Conservation (phyloP, 2,329 filamentous ascomycete genomes). For the Rhynchosporium agropyri region DNA sequence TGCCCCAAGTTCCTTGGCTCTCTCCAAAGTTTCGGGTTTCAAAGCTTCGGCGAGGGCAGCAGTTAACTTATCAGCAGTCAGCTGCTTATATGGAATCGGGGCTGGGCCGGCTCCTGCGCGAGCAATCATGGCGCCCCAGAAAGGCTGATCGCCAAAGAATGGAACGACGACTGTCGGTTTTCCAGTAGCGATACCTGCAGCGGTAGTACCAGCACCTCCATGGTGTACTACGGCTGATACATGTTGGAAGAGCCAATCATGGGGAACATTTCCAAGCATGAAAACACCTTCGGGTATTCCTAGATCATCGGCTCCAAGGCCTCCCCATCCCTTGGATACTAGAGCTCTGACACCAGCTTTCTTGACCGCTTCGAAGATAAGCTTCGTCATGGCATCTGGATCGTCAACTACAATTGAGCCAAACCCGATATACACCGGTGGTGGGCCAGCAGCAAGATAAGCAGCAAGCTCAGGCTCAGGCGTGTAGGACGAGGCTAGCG, state of each 20-base stretch:
- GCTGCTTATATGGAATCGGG: constrained; percentile 68
- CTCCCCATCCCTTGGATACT: constrained; percentile 88
- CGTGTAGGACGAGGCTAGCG: constrained; percentile 65
- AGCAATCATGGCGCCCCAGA: constrained; percentile 79
- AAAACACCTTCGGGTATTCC: constrained; percentile 75
- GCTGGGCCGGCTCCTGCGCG: constrained; percentile 71
- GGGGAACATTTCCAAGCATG: constrained; percentile 83
- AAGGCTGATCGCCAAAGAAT: constrained; percentile 85
- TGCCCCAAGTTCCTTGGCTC: constrained; percentile 53
- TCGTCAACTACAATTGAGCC: constrained; percentile 82
- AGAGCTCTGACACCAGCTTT: constrained; percentile 73
- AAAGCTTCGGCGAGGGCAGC: constrained; percentile 64
- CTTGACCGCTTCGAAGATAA: constrained; percentile 72
- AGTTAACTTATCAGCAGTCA: constrained; percentile 68
- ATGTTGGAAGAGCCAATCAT: constrained; percentile 85
- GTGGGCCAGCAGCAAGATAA: constrained; percentile 69
- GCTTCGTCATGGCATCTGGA: constrained; percentile 67
- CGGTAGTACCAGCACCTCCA: constrained; percentile 85
- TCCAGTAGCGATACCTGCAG: constrained; percentile 79
- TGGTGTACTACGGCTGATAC: constrained; percentile 86
- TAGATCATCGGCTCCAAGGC: constrained; percentile 71
- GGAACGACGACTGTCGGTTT: constrained; percentile 82
- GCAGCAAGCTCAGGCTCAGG: constrained; percentile 65
- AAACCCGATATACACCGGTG: constrained; percentile 82
- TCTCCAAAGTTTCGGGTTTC: constrained; percentile 59